phyloP scores from a whole-genome alignment of 176 grass and related monocot species.

The Elaeis guineensis region DNA sequence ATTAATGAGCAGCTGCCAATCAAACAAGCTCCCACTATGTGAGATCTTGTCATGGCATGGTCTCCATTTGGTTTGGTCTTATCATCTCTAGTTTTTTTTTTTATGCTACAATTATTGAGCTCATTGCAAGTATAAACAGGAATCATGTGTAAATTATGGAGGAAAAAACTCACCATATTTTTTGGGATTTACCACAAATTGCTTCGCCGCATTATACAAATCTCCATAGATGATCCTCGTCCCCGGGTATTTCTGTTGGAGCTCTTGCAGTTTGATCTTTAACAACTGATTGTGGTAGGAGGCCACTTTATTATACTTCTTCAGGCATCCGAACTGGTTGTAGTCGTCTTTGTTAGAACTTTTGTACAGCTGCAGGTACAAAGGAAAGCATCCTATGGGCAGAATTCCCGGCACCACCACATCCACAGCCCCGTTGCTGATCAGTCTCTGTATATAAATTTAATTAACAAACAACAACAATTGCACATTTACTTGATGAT shows the following conservation, averaged over 20 bases:
- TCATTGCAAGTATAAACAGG: too few species aligned
- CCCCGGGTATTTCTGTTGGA: slow-evolving; percentile 34
- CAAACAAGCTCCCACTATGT: too few species aligned
- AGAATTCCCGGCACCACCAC: slow-evolving; percentile 62
- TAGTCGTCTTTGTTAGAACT: slow-evolving; percentile 31
- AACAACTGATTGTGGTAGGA: slow-evolving; percentile 67
- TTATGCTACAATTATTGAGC: too few species aligned
- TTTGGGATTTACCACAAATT: slow-evolving; percentile 42
- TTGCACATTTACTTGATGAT: too few species aligned
- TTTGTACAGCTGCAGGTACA: slow-evolving; percentile 53
- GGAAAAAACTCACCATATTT: slow-evolving; percentile 48
- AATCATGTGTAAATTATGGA: too few species aligned
- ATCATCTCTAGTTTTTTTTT: too few species aligned
- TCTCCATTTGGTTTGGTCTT: too few species aligned
- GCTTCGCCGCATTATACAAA: slow-evolving; percentile 52
- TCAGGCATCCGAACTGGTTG: slow-evolving; percentile 53
- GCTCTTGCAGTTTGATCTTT: slow-evolving; percentile 28
- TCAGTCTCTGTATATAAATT: slow-evolving; percentile 16
- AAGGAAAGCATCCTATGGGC: slow-evolving; percentile 70
- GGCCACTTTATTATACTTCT: slow-evolving; percentile 49
- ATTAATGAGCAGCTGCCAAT: too few species aligned
- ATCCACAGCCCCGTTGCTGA: slow-evolving; percentile 50
- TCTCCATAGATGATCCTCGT: slow-evolving; percentile 60
- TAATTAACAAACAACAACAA: too few species aligned
- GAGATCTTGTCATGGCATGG: too few species aligned